A percentile compares a stretch with the other conserved stretches of the same genome.
phyloP scores from a whole-genome alignment of 2,329 filamentous ascomycete genomes.

The Colletotrichum euphorbiae region DNA sequence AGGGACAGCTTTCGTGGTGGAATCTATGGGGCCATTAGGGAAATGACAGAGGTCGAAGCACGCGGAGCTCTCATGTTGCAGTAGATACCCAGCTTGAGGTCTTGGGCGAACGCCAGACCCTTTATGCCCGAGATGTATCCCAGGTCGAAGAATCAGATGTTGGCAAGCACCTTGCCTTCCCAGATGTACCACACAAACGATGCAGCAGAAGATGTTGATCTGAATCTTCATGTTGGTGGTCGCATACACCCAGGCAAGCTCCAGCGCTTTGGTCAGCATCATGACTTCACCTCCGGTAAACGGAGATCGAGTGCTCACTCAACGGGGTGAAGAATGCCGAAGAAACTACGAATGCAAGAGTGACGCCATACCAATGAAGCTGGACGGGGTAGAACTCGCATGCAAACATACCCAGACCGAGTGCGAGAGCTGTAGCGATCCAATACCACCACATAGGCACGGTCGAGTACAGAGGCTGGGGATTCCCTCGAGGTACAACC shows the following conservation, averaged over 20 bases:
- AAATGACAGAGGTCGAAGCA: not conserved
- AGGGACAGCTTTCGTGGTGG: slow-evolving; percentile 58
- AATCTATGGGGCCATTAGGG: slow-evolving; percentile 41
- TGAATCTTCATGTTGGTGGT: slow-evolving; percentile 58
- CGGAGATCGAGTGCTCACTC: slow-evolving; percentile 44
- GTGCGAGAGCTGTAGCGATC: slow-evolving; percentile 36
- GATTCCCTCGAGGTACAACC: not conserved
- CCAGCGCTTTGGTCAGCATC: not conserved
- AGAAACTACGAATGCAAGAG: slow-evolving; percentile 46
- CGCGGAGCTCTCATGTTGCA: slow-evolving; percentile 43
- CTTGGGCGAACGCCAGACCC: slow-evolving; percentile 55
- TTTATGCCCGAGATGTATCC: slow-evolving; percentile 57
- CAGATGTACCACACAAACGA: slow-evolving; percentile 57
- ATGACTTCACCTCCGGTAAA: slow-evolving; percentile 44
- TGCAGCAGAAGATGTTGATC: slow-evolving; percentile 58
- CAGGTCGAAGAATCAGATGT: slow-evolving; percentile 53
- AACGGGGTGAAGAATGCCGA: slow-evolving; percentile 47
- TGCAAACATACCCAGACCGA: slow-evolving; percentile 46
- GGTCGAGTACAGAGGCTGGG: slow-evolving; percentile 40
- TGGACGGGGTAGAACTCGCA: slow-evolving; percentile 48
- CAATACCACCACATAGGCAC: slow-evolving; percentile 47
- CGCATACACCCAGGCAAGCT: slow-evolving; percentile 50
- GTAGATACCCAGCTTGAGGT: slow-evolving; percentile 60
- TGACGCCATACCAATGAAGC: slow-evolving; percentile 48
- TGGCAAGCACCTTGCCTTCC: slow-evolving; percentile 55